Conservation (phyloP, 2,329 filamentous ascomycete genomes). For the Alternaria burnsii region DNA sequence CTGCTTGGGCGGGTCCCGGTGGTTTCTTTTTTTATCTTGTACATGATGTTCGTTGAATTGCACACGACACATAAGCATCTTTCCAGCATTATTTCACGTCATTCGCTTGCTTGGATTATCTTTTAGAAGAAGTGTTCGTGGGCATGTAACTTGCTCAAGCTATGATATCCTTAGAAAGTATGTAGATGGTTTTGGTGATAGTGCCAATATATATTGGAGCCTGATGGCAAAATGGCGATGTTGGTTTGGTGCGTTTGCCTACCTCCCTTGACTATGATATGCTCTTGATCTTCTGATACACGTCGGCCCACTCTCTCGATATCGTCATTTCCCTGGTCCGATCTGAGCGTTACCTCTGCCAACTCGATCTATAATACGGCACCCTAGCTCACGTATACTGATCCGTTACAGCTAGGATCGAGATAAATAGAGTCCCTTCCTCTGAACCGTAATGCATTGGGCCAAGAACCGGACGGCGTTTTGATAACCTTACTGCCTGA, state of each 20-base stretch:
- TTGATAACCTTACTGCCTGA: background rate
- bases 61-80: conserved; percentile 1
- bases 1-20: conserved; percentile 14
- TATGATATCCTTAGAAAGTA: conserved; percentile 6
- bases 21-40: conserved; percentile 9
- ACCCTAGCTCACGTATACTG: too few relatives aligned
- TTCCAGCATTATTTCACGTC: conserved; percentile 2
- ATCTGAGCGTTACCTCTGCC: too few relatives aligned
- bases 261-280: background rate
- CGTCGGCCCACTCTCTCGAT: too few relatives aligned
- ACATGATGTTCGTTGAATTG: conserved; percentile 1
- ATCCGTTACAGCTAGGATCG: too few relatives aligned
- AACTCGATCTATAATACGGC: too few relatives aligned
- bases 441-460: too few relatives aligned
- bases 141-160: conserved; percentile 1
- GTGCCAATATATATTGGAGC: background rate
- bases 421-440: too few relatives aligned
- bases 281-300: background rate
- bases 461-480: too few relatives aligned
- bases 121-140: background rate
- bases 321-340: background rate
- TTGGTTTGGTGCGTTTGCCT: background rate
- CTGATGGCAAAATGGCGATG: background rate
- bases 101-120: background rate
- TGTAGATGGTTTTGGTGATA: background rate